Evolutionary conservation across 495 filamentous ascomycete species (phyloP).

Genomic region (Terfezia boudieri): DNA sequence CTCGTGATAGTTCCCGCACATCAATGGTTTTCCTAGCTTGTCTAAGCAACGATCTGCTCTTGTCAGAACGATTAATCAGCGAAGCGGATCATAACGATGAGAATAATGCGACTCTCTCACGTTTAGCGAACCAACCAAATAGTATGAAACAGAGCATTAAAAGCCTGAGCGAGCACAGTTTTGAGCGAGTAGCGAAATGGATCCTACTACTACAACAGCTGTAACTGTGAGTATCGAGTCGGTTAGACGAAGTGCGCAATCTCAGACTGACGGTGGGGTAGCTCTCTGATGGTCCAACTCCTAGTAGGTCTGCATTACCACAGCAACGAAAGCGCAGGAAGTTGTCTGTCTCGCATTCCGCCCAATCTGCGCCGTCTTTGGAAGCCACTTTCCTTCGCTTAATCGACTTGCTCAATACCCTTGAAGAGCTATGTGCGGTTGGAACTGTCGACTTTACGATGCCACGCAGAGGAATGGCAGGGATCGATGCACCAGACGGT

Average conservation of each 20-base stretch:
- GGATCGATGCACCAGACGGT: constrained; percentile 11
- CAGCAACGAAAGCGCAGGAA: background rate
- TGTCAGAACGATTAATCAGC: no score
- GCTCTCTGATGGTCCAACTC: background rate
- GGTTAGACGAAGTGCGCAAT: background rate
- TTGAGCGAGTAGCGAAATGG: background rate
- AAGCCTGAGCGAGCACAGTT: no score
- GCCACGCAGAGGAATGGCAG: constrained; percentile 6
- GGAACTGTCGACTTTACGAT: constrained; percentile 11
- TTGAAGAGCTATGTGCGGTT: constrained; percentile 9
- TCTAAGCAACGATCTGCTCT: no score
- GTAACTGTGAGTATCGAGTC: background rate
- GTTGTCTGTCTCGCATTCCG: background rate
- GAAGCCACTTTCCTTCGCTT: background rate
- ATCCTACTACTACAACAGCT: background rate
- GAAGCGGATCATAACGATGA: no score
- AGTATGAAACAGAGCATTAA: no score
- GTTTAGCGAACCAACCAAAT: no score
- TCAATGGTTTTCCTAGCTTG: no score
- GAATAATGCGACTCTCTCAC: no score
- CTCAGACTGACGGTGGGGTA: background rate
- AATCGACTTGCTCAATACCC: constrained; percentile 11
- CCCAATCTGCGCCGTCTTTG: background rate
- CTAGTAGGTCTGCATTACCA: background rate
- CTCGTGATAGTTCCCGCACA: no score